Evolutionary conservation across 129 eudicot species (phyloP), one percentile per base, ranked within the genome.

Genomic region (Smallanthus sonchifolius): DNA sequence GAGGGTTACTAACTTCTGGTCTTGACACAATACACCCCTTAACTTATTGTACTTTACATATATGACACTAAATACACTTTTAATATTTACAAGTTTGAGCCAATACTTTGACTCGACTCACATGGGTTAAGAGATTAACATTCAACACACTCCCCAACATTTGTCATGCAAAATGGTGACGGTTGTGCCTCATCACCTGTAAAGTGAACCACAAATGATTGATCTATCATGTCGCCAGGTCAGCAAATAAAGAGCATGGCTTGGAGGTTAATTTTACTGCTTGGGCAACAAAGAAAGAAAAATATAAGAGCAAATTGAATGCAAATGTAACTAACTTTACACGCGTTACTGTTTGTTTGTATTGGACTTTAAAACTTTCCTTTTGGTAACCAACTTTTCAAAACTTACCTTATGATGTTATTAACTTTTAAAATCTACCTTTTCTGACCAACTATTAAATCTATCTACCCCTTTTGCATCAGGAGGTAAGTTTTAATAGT

Each of bases 111-210:
- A n/a, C n/a, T n/a, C n/a, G n/a, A n/a, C n/a, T n/a, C n/a, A n/a
- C n/a, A n/a, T n/a, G n/a, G n/a, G n/a, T n/a, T n/a, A n/a, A n/a
- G n/a, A n/a, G n/a, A n/a, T n/a, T n/a, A n/a, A n/a, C n/a, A n/a
- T n/a, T n/a, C n/a, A n/a, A n/a, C n/a, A n/a, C 96, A 89, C 72
- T 92, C 92, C 74, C 81, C 90, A 57, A 66, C 80, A 75, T 83
- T 87, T 65, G 98, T 84, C 95, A 87, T 82, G 88, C 74, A 70
- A 79, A 92, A 92, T 73, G 96, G 56, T 56, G 98, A 92, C n/a
- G 78, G 81, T 8, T 83, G 92, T 65, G 82, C 92, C 45, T 87
- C 95, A 37, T 92, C 98, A 78, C 98, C 98, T 92, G 86, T 79
- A 82, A 80, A 78, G 77, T 67, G 65, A 74, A 48, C 75, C 73